These are phyloP conservation scores for Cubamyces sp. DNA, from an alignment of 768 basidiomycete genomes.

Conservation along the genomic window DNA sequence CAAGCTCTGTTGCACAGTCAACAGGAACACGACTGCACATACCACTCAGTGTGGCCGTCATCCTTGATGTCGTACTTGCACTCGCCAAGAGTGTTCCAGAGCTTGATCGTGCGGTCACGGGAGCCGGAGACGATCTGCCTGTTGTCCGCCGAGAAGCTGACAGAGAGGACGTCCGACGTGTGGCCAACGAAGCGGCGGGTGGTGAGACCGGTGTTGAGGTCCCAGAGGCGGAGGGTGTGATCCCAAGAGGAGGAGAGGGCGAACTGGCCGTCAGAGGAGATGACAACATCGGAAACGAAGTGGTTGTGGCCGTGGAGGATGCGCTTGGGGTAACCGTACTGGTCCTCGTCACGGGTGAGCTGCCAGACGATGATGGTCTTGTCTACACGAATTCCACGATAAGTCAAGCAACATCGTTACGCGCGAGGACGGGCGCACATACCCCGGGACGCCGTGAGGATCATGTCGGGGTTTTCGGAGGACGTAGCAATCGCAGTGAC, in stretches of 20 bases:
- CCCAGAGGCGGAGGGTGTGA: conserved; percentile 99
- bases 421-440: conserved; percentile 35
- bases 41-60: conserved; percentile 97
- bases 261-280: conserved; percentile 99
- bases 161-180: conserved; percentile 96
- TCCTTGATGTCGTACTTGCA: conserved; percentile 99
- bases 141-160: conserved; percentile 99
- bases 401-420: conserved; percentile 23
- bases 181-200: conserved; percentile 98
- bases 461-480: conserved; percentile 99
- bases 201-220: conserved; percentile 95
- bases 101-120: conserved; percentile 96
- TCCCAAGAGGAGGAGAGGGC: conserved; percentile 99
- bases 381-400: conserved; percentile 55
- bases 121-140: conserved; percentile 99
- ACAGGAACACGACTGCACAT: conserved; percentile 17
- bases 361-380: conserved; percentile 99
- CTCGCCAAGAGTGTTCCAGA: conserved; percentile 99
- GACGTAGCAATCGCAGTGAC: conserved; percentile 98
- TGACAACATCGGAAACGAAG: conserved; percentile 98
- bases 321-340: conserved; percentile 96
- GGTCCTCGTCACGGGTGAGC: conserved; percentile 88
- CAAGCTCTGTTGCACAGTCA: background rate
- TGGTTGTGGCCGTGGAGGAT: conserved; percentile 99
- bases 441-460: conserved; percentile 98